Base-by-base conservation (phyloP, 2,329 filamentous ascomycete genomes). In the Emmonsia crescens region DNA sequence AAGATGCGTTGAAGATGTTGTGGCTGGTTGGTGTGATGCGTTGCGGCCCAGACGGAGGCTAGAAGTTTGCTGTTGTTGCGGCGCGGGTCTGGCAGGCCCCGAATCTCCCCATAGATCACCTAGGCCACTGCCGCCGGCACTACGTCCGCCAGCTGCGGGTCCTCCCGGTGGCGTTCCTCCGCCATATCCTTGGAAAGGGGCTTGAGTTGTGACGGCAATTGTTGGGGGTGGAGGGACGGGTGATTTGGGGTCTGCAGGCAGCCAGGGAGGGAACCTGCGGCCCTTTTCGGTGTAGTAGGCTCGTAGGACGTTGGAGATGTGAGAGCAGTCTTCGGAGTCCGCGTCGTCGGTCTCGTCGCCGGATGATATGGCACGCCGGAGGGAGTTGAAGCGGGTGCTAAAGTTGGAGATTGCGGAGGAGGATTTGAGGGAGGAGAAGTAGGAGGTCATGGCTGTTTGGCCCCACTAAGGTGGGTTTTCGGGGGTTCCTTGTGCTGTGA, bases 281-380 rank as follows among this genome's bases (percentile, higher is more conserved):
- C 88, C 89, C 72, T 95, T 94, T 74, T 97, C 92, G 59, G 81
- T 84, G 80, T 99, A 97, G 82, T 97, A 96, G 68, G 86, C 88
- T 69, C 94, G 89, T 31, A 99, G 85, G 42, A 96, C 91, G 69
- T 94, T 89, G 76, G 90, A 95, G 70, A 97, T 89, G 78, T 97
- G 91, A 2, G 91, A 95, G 78, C 96, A 91, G 78, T 97, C 92
- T 76, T 95, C 78, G 64, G 77, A 73, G 48, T 79, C 77, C 1
- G 77, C 75, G 67, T 77, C 75, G 65, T 77, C 75, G 44, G 68
- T 70, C 64, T 77, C 75, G 61, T 77, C 74, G 63, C 74, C 73
- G 12, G 73, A 69, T 33, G 73, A 73, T 66, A 77, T 75, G 49
- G 74, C 74, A 31, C 75, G 81, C 46, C 82, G 82, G 60, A 85